A percentile compares a stretch with the other conserved stretches of the same genome.
phyloP scores from a whole-genome alignment of 2,329 filamentous ascomycete species.

The Calonectria hongkongensis region DNA sequence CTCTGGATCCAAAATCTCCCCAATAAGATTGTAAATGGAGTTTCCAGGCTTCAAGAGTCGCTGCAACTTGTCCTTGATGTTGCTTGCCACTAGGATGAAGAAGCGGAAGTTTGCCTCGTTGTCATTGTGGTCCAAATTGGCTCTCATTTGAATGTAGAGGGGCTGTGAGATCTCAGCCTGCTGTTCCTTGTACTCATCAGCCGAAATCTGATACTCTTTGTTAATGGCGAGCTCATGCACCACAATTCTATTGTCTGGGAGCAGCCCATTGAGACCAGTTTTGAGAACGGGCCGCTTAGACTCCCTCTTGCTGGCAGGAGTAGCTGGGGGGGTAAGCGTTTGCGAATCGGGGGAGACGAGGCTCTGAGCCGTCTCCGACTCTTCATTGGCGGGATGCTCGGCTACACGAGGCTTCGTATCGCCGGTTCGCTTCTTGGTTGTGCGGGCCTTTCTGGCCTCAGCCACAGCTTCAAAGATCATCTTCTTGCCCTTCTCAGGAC shows the following conservation, averaged over 20 bases:
- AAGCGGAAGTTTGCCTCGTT: slow-evolving; percentile 79
- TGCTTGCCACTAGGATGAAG: slow-evolving; percentile 82
- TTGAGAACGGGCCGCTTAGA: slow-evolving; percentile 61
- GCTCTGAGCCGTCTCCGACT: slow-evolving; percentile 61
- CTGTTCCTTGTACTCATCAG: slow-evolving; percentile 75
- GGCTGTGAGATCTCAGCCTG: slow-evolving; percentile 69
- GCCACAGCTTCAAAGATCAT: slow-evolving; percentile 85
- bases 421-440: slow-evolving; percentile 79
- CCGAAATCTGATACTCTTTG: slow-evolving; percentile 83
- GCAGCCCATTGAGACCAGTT: slow-evolving; percentile 69
- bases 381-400: slow-evolving; percentile 64
- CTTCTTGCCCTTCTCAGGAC: slow-evolving; percentile 81
- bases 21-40: slow-evolving; percentile 84
- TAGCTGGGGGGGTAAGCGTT: slow-evolving; percentile 73
- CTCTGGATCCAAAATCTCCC: slow-evolving; percentile 84
- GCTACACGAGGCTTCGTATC: slow-evolving; percentile 83
- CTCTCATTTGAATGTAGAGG: slow-evolving; percentile 75
- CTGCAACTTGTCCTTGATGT: slow-evolving; percentile 82
- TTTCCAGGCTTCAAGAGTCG: slow-evolving; percentile 82
- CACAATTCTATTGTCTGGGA: slow-evolving; percentile 84
- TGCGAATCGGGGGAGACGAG: slow-evolving; percentile 66
- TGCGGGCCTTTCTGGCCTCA: slow-evolving; percentile 79
- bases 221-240: slow-evolving; percentile 89
- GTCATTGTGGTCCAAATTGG: slow-evolving; percentile 79
- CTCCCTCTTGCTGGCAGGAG: slow-evolving; percentile 65